These are phyloP conservation scores for Ganoderma resinaceum DNA, from an alignment of 1,284 basidiomycete genomes.

Conservation along the genomic window DNA sequence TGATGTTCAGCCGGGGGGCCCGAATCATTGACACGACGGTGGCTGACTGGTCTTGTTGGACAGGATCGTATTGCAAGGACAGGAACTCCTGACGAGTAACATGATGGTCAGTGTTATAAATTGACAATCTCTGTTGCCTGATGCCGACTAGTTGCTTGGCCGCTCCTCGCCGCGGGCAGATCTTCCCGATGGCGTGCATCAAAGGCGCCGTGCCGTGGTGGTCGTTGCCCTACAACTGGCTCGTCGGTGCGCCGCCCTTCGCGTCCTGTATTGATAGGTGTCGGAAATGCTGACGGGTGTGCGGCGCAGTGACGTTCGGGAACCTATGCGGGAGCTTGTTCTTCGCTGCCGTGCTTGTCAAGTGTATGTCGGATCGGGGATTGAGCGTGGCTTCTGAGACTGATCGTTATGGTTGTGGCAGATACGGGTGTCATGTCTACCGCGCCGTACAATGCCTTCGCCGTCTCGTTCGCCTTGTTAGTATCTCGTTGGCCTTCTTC, in stretches of 20 bases:
- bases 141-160: not conserved
- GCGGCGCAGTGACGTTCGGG: conserved; percentile 64
- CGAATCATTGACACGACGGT: conserved; percentile 16
- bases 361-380: conserved; percentile 51
- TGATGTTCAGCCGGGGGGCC: not conserved
- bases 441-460: conserved; percentile 63
- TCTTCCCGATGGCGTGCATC: conserved; percentile 71
- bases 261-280: not conserved
- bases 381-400: conserved; percentile 1
- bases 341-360: conserved; percentile 71
- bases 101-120: conserved; percentile 63
- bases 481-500: conserved; percentile 30
- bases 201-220: conserved; percentile 73
- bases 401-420: conserved; percentile 3
- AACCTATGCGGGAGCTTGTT: conserved; percentile 77
- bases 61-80: conserved; percentile 77
- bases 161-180: conserved; percentile 43
- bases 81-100: conserved; percentile 77
- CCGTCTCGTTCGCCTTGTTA: conserved; percentile 61
- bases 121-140: not conserved
- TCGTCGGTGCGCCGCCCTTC: conserved; percentile 55
- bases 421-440: conserved; percentile 63
- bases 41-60: not conserved
- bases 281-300: not conserved
- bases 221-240: conserved; percentile 70